Percentiles rank a stretch among this genome's conserved stretches.
These are phyloP conservation scores for Lactarius psammicola DNA, from an alignment of 768 basidiomycete species.

Conservation along the genomic window DNA sequence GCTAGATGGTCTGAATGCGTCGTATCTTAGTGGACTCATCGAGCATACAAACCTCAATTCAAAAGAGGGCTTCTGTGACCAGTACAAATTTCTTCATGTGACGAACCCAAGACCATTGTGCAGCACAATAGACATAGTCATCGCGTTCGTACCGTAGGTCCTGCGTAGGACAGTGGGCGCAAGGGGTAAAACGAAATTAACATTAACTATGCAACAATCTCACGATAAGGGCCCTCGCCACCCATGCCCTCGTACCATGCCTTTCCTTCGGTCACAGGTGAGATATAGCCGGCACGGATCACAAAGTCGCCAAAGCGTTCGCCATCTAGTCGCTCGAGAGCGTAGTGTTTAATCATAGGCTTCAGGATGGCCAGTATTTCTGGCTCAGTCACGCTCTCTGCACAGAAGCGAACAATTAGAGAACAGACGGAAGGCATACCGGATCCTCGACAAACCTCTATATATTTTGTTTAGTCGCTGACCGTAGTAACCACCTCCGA, in stretches of 20 bases:
- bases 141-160: background rate
- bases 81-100: background rate
- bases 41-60: background rate
- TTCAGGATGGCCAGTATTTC: conserved; percentile 86
- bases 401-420: background rate
- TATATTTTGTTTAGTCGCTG: conserved; percentile 97
- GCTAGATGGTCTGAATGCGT: no score
- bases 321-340: conserved; percentile 78
- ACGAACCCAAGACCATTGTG: background rate
- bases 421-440: background rate
- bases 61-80: no score
- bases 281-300: conserved; percentile 87
- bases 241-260: conserved; percentile 86
- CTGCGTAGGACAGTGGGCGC: no score
- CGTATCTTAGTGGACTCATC: no score
- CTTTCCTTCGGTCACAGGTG: conserved; percentile 78
- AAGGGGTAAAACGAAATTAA: background rate
- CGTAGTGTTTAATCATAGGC: conserved; percentile 95
- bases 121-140: background rate
- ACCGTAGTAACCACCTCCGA: conserved; percentile 94
- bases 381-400: conserved; percentile 84
- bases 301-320: conserved; percentile 97
- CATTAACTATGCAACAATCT: conserved; percentile 30
- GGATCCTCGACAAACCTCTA: conserved; percentile 50
- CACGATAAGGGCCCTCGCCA: conserved; percentile 63